These are phyloP conservation scores for Coemansia sp. DNA, from an alignment of 192 early-diverging fungal species.

Conservation along the genomic window DNA sequence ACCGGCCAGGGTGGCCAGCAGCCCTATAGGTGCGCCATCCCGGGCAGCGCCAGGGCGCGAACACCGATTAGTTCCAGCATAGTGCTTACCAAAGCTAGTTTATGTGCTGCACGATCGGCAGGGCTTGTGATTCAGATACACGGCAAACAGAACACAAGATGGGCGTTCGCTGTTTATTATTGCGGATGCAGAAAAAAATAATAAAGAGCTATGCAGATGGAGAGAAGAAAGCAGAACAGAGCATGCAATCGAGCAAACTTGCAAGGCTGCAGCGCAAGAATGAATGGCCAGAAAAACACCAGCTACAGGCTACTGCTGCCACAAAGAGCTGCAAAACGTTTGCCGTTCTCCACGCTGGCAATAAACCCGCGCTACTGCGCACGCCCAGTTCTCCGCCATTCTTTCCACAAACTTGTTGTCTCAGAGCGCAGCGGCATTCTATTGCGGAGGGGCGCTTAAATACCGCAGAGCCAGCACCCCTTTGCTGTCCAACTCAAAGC, in stretches of 20 bases:
- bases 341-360: constrained; percentile 18
- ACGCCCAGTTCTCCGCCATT: constrained; percentile 7
- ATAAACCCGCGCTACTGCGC: constrained; percentile 13
- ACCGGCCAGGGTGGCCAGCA: too few relatives aligned
- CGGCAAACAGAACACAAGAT: background rate
- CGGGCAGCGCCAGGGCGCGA: too few relatives aligned
- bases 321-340: constrained; percentile 9
- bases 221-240: background rate
- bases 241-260: background rate
- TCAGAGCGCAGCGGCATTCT: constrained; percentile 1
- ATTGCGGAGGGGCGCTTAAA: constrained; percentile 6
- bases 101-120: background rate
- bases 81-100: constrained; percentile 2
- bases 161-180: background rate
- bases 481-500: constrained; percentile 22
- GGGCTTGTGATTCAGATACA: background rate
- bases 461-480: constrained; percentile 21
- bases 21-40: too few relatives aligned
- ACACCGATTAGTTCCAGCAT: too few relatives aligned
- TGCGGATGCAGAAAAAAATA: constrained; percentile 2
- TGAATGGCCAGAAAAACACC: too few relatives aligned
- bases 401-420: background rate
- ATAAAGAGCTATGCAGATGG: background rate
- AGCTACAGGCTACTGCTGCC: too few relatives aligned
- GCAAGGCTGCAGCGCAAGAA: background rate